Evolutionary conservation across 805 yeast species (phyloP), one percentile per base, ranked within the genome.

Genomic region (Hanseniaspora meyeri): DNA sequence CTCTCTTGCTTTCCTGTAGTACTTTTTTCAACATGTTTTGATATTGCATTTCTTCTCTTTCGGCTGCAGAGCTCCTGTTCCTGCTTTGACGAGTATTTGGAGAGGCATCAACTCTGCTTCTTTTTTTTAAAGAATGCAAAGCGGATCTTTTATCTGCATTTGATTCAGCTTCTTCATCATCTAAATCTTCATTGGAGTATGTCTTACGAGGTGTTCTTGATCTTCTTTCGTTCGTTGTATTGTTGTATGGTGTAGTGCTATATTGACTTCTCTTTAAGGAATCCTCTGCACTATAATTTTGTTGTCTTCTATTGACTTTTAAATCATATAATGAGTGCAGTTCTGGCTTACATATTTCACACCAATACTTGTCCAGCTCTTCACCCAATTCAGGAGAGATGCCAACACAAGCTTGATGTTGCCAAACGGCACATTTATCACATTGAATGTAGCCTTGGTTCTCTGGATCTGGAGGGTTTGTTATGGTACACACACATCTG

Each of bases 381-480:
- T 78, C 80, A 17, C 56, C 56, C 37, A 31, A 38, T 59, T 82
- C 87, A 51, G 79, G 81, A 55, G 75, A 74, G 58, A 91, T 80
- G 0, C 96, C 95, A 39, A 91, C 96, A 73, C 98, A 91, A 70
- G 76, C 87, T 1, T 97, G 97, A 68, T 91, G 98, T 69, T 91
- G 98, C 98, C 98, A 91, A 8, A 85, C 96, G 19, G 87, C 81
- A 71, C 98, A 91, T 60, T 78, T 77, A 64, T 93, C 98, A 75
- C 95, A 85, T 64, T 85, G 93, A 61, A 85, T 85, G 65, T 79
- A 85, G 51, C 85, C 74, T 2, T 91, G 93, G 69, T 70, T 70
- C 31, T 67, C 74, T 57, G 74, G 77, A 4, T 75, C 74, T 1
- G 77, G 76, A 7, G 58, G 55, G 39, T 74, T 77, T 12, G 64